These are phyloP conservation scores for Acacia melanoxylon DNA, from an alignment of 306 rosid species.

Conservation along the genomic window DNA sequence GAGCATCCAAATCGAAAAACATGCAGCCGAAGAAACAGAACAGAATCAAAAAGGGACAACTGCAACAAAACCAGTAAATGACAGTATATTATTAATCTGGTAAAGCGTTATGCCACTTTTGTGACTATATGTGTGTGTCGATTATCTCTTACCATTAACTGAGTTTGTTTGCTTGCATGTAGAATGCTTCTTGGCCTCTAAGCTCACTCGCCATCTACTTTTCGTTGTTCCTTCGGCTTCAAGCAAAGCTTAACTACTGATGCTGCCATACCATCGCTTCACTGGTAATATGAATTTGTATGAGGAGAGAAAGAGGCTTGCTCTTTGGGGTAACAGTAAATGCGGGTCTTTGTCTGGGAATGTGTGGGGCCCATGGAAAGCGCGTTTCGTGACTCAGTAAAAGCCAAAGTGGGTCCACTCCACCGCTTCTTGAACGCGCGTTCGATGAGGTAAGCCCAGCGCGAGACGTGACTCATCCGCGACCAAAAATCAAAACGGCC, in stretches of 20 bases:
- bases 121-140: not conserved
- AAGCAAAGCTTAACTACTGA: not conserved
- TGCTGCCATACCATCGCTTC: not conserved
- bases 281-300: not conserved
- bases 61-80: not conserved
- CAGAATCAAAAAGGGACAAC: not conserved
- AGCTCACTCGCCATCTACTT: slow-evolving; percentile 25
- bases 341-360: not conserved
- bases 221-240: not conserved
- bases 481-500: not conserved
- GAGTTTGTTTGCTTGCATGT: slow-evolving; percentile 43
- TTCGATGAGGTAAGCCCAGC: not conserved
- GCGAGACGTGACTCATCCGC: not conserved
- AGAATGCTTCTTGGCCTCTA: slow-evolving; percentile 49
- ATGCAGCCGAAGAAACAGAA: slow-evolving; percentile 33
- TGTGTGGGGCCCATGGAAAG: slow-evolving; percentile 48
- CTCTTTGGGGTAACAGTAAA: not conserved
- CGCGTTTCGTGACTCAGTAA: slow-evolving; percentile 50
- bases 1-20: slow-evolving; percentile 40
- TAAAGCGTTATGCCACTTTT: not conserved
- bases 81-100: slow-evolving; percentile 9
- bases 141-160: slow-evolving; percentile 26
- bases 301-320: not conserved
- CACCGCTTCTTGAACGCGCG: slow-evolving; percentile 22
- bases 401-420: slow-evolving; percentile 23